phyloP scores from a whole-genome alignment of 148 eudicot genomes.

The Vaccinium myrtillus region DNA sequence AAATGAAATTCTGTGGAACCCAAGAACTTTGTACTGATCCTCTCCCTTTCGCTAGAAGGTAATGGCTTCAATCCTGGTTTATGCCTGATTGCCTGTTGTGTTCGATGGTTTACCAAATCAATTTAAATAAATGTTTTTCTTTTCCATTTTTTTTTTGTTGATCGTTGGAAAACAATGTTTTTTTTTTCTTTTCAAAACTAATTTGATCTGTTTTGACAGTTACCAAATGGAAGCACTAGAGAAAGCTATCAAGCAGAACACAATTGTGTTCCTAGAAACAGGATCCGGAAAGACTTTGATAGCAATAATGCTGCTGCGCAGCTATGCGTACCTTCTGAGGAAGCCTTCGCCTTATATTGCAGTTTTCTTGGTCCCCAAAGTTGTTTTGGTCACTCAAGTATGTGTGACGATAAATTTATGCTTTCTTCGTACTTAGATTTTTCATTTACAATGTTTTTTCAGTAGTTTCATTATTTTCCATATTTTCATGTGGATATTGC shows the following conservation, averaged over 20 bases:
- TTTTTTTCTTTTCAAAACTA: too few species aligned
- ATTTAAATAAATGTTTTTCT: neutral
- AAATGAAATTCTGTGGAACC: constrained; percentile 14
- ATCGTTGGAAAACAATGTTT: too few species aligned
- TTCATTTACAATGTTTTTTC: neutral
- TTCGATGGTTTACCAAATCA: too few species aligned
- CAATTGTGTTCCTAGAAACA: constrained; percentile 83
- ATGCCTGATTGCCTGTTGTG: neutral
- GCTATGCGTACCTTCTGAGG: constrained; percentile 56
- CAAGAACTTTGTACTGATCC: constrained; percentile 19
- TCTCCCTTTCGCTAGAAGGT: constrained; percentile 42
- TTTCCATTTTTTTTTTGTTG: too few species aligned
- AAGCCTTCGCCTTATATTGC: constrained; percentile 65
- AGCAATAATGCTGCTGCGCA: constrained; percentile 83
- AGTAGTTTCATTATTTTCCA: neutral
- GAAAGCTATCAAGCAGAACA: constrained; percentile 72
- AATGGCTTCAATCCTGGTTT: neutral
- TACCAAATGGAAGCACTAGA: constrained; percentile 90
- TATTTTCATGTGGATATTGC: neutral
- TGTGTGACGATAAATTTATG: constrained; percentile 15
- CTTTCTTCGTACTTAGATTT: neutral
- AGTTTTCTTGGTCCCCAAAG: constrained; percentile 90
- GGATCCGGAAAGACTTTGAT: constrained; percentile 94
- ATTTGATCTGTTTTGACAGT: constrained; percentile 29
- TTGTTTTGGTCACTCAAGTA: constrained; percentile 83